Evolutionary conservation across 2,329 filamentous ascomycete genomes (phyloP), one percentile per base, ranked within the genome.

Genomic region (Monilinia polystroma): DNA sequence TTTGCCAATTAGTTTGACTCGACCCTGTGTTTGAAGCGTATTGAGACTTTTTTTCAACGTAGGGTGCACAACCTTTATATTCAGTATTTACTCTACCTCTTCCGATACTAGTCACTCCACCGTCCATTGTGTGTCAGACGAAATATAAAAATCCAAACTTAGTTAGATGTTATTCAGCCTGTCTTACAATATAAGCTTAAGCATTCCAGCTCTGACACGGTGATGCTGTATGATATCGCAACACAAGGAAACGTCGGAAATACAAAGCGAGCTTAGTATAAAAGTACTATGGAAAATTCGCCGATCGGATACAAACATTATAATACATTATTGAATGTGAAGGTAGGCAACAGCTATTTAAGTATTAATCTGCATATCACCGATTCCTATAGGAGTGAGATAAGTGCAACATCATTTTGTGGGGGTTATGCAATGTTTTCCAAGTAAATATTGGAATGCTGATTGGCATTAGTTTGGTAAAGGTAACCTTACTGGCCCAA

Each of bases 41-140:
- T 59, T 47, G 35, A 62, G 49, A 66, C 55, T 38, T 66, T 62
- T 32, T 20, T 53, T 59, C 56, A 60, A 59, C 23, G 57, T 43
- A 52, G 64, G 64, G 64, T 43, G 47, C 47, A 66, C 55, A 66
- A 59, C 32, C 47, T 66, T 66, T 66, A 66, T 66, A 62, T 55
- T 35, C 29, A 47, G 60, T 66, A 62, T 66, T 66, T 66, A 7
- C 32, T 35, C 32, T 35, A 35, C 20, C 35, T 26, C 47, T 62
- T 62, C 64, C 32, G 32, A 57, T 54, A 53, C 32, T 38, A 26
- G 29, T 43, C 18, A 59, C 16, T 43, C 11, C 23, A 45, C 23
- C 10, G 32, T 45, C 18, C 38, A n/a, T 20, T 35, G 49, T 59
- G 55, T 52, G 53, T 57, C 35, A 51, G 18, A 52, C 45, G 41